A percentile compares a stretch with the other conserved stretches of the same genome.
Conservation (phyloP, 768 basidiomycete genomes). For the Termitomyces sp. region DNA sequence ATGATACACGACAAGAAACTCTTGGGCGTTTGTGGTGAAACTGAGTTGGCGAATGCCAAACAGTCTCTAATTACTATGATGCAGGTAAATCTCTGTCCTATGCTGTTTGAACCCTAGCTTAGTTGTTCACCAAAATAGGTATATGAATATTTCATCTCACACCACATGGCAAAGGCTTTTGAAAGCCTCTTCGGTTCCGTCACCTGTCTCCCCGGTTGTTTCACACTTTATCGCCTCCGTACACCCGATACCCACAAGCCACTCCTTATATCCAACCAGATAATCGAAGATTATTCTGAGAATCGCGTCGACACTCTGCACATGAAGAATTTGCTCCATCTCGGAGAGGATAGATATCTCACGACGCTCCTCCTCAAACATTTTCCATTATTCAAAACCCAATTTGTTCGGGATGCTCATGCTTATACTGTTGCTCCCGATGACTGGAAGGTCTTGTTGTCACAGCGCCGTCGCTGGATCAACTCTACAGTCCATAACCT, state of each 20-base stretch:
- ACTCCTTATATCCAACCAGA: conserved; percentile 82
- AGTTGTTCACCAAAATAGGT: conserved; percentile 41
- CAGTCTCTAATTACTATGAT: conserved; percentile 96
- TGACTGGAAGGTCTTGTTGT: conserved; percentile 89
- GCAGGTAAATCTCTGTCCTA: conserved; percentile 46
- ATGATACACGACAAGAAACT: conserved; percentile 97
- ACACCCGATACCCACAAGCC: conserved; percentile 96
- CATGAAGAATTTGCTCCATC: conserved; percentile 96
- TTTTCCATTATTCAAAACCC: conserved; percentile 91
- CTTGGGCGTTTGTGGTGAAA: conserved; percentile 94
- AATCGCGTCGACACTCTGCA: conserved; percentile 96
- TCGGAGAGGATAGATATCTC: conserved; percentile 98
- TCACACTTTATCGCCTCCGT: conserved; percentile 93
- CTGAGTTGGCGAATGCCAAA: conserved; percentile 86
- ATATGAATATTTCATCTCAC: conserved; percentile 98
- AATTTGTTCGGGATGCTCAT: conserved; percentile 91
- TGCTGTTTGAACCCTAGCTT: not conserved
- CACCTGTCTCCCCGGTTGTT: conserved; percentile 98
- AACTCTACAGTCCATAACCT: conserved; percentile 99
- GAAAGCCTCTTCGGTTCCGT: conserved; percentile 96
- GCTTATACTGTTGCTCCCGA: conserved; percentile 95
- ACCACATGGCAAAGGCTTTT: conserved; percentile 98
- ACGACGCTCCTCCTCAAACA: conserved; percentile 95
- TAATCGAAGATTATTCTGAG: conserved; percentile 91
- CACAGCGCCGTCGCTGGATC: conserved; percentile 98